phyloP scores from a whole-genome alignment of 306 rosid genomes.

The Rubus parviflorus region DNA sequence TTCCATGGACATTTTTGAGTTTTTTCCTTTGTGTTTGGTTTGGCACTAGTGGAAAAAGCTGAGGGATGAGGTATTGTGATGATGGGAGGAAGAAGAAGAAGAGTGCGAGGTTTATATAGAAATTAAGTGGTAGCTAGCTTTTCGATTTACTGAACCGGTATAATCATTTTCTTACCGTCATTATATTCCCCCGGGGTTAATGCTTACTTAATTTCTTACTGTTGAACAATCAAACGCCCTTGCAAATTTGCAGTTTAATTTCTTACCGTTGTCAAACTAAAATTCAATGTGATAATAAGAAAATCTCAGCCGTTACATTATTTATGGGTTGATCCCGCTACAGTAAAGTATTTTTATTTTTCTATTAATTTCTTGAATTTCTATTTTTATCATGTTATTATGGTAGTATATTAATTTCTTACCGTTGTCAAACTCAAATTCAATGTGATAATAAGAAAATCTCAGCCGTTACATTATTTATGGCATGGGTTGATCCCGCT shows the following conservation, averaged over 20 bases:
- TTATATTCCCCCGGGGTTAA: background rate
- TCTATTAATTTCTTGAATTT: too few species aligned
- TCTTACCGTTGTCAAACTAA: background rate
- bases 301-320: too few species aligned
- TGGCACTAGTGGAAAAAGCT: background rate
- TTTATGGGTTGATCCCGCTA: too few species aligned
- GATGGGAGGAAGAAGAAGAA: constrained; percentile 3
- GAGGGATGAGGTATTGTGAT: background rate
- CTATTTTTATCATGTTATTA: too few species aligned
- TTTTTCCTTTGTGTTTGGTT: constrained; percentile 6
- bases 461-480: too few species aligned
- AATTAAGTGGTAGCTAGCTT: background rate
- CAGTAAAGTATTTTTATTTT: too few species aligned
- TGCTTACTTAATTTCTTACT: background rate
- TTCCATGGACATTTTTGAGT: constrained; percentile 43
- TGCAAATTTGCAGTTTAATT: background rate
- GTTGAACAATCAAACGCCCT: background rate
- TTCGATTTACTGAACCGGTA: background rate
- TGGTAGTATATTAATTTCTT: too few species aligned
- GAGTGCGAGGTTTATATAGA: constrained; percentile 13
- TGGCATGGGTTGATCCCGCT: too few species aligned
- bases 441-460: too few species aligned
- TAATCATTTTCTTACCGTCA: background rate
- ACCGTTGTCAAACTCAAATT: too few species aligned
- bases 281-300: too few species aligned